Evolutionary conservation across 306 rosid species (phyloP).

Genomic region (Coriaria nepalensis): DNA sequence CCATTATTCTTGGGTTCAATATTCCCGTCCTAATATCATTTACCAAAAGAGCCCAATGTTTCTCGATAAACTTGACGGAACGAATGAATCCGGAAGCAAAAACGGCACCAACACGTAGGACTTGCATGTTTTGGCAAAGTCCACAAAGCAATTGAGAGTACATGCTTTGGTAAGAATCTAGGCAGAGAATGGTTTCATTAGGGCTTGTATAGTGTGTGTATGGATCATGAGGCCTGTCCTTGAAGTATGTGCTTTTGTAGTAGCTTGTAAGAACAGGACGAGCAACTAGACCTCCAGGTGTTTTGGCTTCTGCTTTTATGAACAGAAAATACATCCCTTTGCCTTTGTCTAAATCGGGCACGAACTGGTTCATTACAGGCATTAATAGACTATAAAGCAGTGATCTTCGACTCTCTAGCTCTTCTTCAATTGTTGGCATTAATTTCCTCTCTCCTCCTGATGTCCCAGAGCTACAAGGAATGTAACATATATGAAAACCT

Average conservation of each 20-base stretch:
- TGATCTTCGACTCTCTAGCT: conserved; percentile 27
- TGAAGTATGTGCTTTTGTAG: conserved; percentile 42
- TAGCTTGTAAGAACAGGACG: conserved; percentile 43
- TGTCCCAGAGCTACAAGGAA: conserved; percentile 53
- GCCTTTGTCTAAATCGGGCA: conserved; percentile 38
- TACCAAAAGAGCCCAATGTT: conserved; percentile 30
- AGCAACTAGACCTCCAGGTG: conserved; percentile 38
- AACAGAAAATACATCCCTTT: conserved; percentile 49
- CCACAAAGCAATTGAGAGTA: conserved; percentile 61
- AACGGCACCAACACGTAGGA: conserved; percentile 56
- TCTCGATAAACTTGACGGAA: conserved; percentile 41
- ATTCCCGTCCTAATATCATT: conserved; percentile 37
- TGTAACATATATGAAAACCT: too few species aligned
- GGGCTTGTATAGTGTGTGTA: conserved; percentile 44
- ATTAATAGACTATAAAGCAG: conserved; percentile 35
- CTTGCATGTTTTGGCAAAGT: conserved; percentile 27
- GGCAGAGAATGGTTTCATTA: conserved; percentile 35
- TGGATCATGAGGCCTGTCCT: conserved; percentile 22
- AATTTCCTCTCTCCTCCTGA: conserved; percentile 55
- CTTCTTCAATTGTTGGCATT: conserved; percentile 48
- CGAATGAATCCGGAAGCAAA: conserved; percentile 63
- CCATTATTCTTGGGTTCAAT: conserved; percentile 21
- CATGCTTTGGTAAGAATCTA: conserved; percentile 48
- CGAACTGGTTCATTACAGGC: conserved; percentile 41
- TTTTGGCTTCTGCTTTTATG: conserved; percentile 33